These are phyloP conservation scores for Sporothrix phasma DNA, from an alignment of 2,329 filamentous ascomycete genomes.

Conservation along the genomic window DNA sequence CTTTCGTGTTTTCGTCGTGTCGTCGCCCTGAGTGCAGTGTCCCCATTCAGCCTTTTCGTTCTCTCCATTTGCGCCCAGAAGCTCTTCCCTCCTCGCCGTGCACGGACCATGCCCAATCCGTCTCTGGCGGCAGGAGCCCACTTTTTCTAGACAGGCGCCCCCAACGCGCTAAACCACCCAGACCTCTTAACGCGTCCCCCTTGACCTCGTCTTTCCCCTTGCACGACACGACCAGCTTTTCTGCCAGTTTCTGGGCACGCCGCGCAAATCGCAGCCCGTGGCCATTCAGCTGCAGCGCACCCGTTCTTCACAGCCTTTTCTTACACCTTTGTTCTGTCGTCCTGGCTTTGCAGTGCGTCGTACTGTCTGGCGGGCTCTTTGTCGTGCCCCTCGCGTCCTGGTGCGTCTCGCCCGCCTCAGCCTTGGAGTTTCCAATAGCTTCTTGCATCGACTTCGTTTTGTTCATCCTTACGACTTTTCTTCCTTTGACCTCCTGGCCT, in stretches of 20 bases:
- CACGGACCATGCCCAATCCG: slow-evolving; percentile 10
- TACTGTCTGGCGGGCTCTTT: not conserved
- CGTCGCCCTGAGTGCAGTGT: not conserved
- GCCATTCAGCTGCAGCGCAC: not conserved
- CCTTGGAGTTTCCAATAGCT: not conserved
- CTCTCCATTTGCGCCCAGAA: not conserved
- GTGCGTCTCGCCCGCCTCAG: not conserved
- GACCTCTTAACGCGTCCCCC: slow-evolving; percentile 17
- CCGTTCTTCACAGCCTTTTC: not conserved
- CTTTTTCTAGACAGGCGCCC: slow-evolving; percentile 1
- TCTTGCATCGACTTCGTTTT: not conserved
- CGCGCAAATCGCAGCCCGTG: slow-evolving; percentile 6
- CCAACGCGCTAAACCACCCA: slow-evolving; percentile 15
- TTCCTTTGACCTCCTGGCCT: not conserved
- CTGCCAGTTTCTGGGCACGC: slow-evolving; percentile 11
- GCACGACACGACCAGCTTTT: not conserved
- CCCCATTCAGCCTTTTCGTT: slow-evolving; percentile 5
- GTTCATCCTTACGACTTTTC: not conserved
- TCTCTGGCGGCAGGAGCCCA: not conserved
- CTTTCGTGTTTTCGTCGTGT: not conserved
- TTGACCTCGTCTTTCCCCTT: not conserved
- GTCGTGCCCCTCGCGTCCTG: not conserved
- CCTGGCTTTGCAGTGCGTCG: not conserved
- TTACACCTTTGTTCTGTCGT: not conserved
- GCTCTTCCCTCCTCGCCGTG: not conserved